Conservation (phyloP, 1,284 basidiomycete species). For the Apiotrichum mycotoxinovorans region DNA sequence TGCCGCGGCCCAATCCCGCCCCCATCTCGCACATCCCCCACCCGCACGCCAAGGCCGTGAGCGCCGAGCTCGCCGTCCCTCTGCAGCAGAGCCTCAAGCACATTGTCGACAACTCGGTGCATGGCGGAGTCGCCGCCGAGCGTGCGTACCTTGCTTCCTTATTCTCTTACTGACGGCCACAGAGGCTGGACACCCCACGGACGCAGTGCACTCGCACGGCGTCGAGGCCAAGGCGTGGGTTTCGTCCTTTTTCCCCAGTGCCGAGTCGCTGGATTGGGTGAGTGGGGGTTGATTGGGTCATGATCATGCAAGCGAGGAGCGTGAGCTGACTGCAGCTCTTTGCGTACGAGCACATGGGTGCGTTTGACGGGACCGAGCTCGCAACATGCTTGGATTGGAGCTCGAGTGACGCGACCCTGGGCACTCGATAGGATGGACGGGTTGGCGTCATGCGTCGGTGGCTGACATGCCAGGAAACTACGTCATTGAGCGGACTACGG, state of each 20-base stretch:
- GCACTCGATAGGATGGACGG: too few relatives aligned
- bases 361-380: slow-evolving; percentile 1
- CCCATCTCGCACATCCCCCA: neutral
- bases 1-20: too few relatives aligned
- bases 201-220: slow-evolving; percentile 35
- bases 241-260: slow-evolving; percentile 37
- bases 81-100: slow-evolving; percentile 36
- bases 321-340: slow-evolving; percentile 34
- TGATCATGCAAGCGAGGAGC: neutral
- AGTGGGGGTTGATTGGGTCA: slow-evolving; percentile 1
- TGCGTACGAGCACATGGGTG: slow-evolving; percentile 46
- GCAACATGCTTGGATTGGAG: neutral
- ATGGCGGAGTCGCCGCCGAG: neutral
- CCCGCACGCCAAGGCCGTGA: too few relatives aligned
- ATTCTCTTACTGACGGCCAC: too few relatives aligned
- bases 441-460: too few relatives aligned
- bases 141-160: too few relatives aligned
- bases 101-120: slow-evolving; percentile 27
- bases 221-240: slow-evolving; percentile 34
- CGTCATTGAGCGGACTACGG: slow-evolving; percentile 60
- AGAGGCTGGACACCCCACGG: slow-evolving; percentile 20
- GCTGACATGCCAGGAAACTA: slow-evolving; percentile 57
- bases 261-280: slow-evolving; percentile 40
- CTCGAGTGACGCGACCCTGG: too few relatives aligned
- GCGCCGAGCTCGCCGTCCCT: slow-evolving; percentile 23